A percentile compares a stretch with the other conserved stretches of the same genome.
Evolutionary conservation across 768 basidiomycete species (phyloP).

Genomic region (Rickenella mellea): DNA sequence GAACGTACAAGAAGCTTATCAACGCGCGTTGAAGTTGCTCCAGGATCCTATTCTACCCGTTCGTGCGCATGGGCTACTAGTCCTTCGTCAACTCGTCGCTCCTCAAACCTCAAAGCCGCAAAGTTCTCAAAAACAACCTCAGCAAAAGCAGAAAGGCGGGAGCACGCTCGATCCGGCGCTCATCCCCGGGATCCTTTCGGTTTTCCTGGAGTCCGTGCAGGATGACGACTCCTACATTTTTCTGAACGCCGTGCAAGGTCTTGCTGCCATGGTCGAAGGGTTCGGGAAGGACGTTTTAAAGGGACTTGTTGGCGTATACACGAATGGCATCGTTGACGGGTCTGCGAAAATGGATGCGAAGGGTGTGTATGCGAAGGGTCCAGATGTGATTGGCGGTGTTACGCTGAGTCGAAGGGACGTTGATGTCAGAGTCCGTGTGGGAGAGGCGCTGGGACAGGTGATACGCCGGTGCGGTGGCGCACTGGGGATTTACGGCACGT

Average conservation of each 20-base stretch:
- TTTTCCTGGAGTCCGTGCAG: conserved; percentile 77
- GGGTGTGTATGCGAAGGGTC: conserved; percentile 33
- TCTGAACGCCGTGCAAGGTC: conserved; percentile 83
- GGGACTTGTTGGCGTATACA: conserved; percentile 61
- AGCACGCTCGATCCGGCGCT: conserved; percentile 48
- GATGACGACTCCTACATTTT: conserved; percentile 97
- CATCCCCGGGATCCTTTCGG: conserved; percentile 73
- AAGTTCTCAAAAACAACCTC: conserved; percentile 13
- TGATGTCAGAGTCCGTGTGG: conserved; percentile 66
- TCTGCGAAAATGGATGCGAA: no score
- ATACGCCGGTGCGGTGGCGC: conserved; percentile 65
- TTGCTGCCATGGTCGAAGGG: conserved; percentile 75
- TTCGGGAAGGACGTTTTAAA: conserved; percentile 67
- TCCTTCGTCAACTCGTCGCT: conserved; percentile 70
- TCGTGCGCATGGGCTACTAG: conserved; percentile 81
- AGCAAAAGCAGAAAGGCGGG: conserved; percentile 2
- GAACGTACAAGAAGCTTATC: conserved; percentile 58
- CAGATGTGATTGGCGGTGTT: conserved; percentile 37
- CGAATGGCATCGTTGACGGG: no score
- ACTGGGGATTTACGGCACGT: conserved; percentile 58
- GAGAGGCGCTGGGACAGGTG: conserved; percentile 77
- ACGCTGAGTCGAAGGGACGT: conserved; percentile 51
- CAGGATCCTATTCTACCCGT: conserved; percentile 92
- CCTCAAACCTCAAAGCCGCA: conserved; percentile 18
- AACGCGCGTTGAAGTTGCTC: conserved; percentile 77